A percentile compares a stretch with the other conserved stretches of the same genome.
Conservation (phyloP, 495 filamentous ascomycete species). For the Massariosphaeria phaeospora region DNA sequence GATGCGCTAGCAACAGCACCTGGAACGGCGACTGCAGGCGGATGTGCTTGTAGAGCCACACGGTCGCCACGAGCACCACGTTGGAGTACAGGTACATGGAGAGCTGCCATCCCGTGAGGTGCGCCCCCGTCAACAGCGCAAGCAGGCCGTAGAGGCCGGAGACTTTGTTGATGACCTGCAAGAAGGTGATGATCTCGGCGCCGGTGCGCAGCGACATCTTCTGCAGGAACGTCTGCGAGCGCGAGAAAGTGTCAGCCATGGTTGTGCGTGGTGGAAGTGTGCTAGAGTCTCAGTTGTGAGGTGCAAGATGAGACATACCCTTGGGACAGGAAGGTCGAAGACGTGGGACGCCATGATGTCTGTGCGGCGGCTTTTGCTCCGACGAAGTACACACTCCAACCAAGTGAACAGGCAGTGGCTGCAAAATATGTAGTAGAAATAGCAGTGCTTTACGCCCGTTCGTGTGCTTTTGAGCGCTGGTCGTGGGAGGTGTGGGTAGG, state of each 20-base stretch:
- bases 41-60: conserved; percentile 59
- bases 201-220: conserved; percentile 80
- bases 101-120: conserved; percentile 40
- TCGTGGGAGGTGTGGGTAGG: conserved; percentile 4
- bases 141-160: conserved; percentile 85
- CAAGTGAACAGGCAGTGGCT: background rate
- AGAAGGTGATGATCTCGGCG: conserved; percentile 71
- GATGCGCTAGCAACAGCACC: conserved; percentile 44
- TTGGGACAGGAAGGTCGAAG: conserved; percentile 30
- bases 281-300: background rate
- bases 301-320: conserved; percentile 23
- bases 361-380: background rate
- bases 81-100: conserved; percentile 75
- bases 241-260: conserved; percentile 20
- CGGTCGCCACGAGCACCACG: conserved; percentile 55
- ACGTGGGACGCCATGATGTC: conserved; percentile 8
- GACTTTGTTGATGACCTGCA: conserved; percentile 79
- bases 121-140: conserved; percentile 53
- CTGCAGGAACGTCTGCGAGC: conserved; percentile 71
- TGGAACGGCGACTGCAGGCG: conserved; percentile 33
- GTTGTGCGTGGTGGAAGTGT: background rate
- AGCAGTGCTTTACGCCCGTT: background rate
- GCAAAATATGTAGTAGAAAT: background rate
- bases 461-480: background rate
- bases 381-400: background rate